Evolutionary conservation across 2,329 filamentous ascomycete species (phyloP), one percentile per base, ranked within the genome.

Genomic region (Aspergillus sp.): DNA sequence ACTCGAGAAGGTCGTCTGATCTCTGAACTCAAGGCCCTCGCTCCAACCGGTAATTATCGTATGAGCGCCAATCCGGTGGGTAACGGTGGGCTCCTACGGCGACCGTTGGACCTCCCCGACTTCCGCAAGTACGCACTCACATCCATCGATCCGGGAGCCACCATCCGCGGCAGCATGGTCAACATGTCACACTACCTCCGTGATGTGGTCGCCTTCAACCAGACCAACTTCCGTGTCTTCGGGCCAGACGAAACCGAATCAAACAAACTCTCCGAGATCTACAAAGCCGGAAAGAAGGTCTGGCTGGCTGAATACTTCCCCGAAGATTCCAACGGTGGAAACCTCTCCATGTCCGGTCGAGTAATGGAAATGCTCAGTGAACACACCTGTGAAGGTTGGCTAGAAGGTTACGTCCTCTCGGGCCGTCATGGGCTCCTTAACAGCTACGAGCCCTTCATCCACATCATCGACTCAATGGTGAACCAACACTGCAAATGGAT

Each of bases 401-500:
- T 93, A 15, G 90, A 93, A 78, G 90, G 90, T 3, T 93, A 92
- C 71, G 77, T 91, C 44, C 81, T 93, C 2, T 90, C 86, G 57
- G 90, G 90, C 27, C 84, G 90, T 5, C 90, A 92, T 65, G 90
- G 90, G 11, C 73, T 93, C 61, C 83, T 93, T 61, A 92, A 92
- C 82, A 90, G 87, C 71, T 93, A 93, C 77, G 90, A 93, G 74
- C 89, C 90, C 0, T 93, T 93, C 71, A 90, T 92, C 61, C 89
- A 92, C 71, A 86, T 93, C 68, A 91, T 93, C 68, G 89, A 92
- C 75, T 91, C 88, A 1, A 93, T 93, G 90, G 90, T 93, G 62
- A 92, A 91, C 73, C 90, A 91, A 78, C 90, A 93, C 77, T 91
- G 89, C 80, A 93, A 93, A 75, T 92, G 90, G 90, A 84, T 92